Percentiles rank a stretch among this genome's conserved stretches.
phyloP scores from a whole-genome alignment of 805 yeast genomes.

The Isabelozyma pseudorhagii region DNA sequence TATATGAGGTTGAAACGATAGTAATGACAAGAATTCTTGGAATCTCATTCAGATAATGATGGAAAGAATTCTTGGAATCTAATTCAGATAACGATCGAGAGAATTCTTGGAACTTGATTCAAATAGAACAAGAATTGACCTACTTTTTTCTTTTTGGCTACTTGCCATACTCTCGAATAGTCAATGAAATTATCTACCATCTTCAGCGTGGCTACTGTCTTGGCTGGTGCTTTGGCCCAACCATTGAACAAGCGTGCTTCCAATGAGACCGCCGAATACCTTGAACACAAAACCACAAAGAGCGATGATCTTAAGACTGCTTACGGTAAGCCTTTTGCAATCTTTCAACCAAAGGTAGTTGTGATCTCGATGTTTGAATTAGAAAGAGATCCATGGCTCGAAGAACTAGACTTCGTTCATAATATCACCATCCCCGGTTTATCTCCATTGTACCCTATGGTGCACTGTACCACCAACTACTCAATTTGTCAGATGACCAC shows the following conservation, averaged over 20 bases:
- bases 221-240: conserved; percentile 9
- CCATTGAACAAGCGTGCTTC: conserved; percentile 9
- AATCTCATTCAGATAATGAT: not conserved
- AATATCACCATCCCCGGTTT: conserved; percentile 65
- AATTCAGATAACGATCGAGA: not conserved
- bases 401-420: conserved; percentile 44
- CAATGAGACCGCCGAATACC: conserved; percentile 4
- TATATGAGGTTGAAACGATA: not conserved
- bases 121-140: not conserved
- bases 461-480: conserved; percentile 54
- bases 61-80: not conserved
- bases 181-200: conserved; percentile 16
- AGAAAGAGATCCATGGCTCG: conserved; percentile 54
- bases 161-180: no score
- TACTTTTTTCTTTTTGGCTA: no score
- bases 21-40: not conserved
- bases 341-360: conserved; percentile 51
- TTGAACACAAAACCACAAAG: conserved; percentile 3
- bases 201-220: conserved; percentile 6
- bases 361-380: conserved; percentile 53
- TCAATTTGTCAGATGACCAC: conserved; percentile 59
- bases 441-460: conserved; percentile 55
- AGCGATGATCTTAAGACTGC: conserved; percentile 16
- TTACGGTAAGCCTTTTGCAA: conserved; percentile 28
- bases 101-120: not conserved